These are phyloP conservation scores for Apiospora phragmitis DNA, from an alignment of 2,329 filamentous ascomycete genomes.

Conservation along the genomic window DNA sequence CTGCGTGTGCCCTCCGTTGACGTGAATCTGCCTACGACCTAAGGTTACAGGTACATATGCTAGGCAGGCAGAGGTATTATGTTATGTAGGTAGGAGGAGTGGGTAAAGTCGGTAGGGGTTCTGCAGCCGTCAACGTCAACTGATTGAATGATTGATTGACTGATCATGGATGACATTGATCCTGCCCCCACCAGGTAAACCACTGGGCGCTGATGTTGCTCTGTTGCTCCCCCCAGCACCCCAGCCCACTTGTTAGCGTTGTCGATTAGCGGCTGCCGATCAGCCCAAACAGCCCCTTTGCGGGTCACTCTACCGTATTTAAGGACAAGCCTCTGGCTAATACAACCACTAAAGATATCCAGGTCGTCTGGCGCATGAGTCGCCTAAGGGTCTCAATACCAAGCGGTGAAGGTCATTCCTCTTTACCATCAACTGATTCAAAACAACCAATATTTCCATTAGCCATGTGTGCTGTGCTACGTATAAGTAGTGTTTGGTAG, in stretches of 20 bases:
- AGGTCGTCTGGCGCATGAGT: neutral
- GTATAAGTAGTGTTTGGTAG: neutral
- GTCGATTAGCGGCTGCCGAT: conserved; percentile 7
- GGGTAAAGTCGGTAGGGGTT: neutral
- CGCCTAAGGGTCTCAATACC: neutral
- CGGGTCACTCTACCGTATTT: neutral
- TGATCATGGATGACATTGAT: conserved; percentile 3
- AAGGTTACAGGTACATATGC: conserved; percentile 6
- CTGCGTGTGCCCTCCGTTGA: conserved; percentile 1
- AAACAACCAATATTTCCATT: neutral
- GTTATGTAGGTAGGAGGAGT: conserved; percentile 2
- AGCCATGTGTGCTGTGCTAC: neutral
- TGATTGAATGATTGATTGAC: neutral
- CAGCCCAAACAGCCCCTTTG: neutral
- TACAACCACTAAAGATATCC: neutral
- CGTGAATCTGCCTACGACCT: neutral
- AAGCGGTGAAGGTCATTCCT: neutral
- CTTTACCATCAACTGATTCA: neutral
- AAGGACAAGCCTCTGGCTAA: conserved; percentile 1
- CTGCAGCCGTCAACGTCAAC: conserved; percentile 2
- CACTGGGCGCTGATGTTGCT: neutral
- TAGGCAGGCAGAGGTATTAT: neutral
- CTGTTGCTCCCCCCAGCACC: neutral
- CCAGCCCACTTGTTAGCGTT: neutral
- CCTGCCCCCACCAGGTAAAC: neutral